Evolutionary conservation across 139 green algal species (phyloP), one percentile per base, ranked within the genome.

Genomic region (Raphidocelis subcapitata): DNA sequence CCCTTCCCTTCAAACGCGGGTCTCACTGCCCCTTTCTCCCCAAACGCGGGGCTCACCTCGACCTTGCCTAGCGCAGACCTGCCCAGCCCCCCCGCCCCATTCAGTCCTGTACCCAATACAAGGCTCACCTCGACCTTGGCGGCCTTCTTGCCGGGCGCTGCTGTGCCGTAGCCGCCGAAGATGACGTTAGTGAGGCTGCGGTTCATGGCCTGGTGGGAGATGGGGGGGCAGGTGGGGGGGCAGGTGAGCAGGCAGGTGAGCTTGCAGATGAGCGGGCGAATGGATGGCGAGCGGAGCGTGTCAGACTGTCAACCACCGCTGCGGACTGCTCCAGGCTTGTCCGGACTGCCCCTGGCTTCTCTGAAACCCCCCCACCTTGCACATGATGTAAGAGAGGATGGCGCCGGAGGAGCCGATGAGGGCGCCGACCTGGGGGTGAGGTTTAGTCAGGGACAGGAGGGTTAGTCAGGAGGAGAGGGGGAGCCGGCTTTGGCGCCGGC

Each of bases 381-480:
- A 96, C 93, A 97, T 97, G 83, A 96, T 94, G 79, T 90, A 95
- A 24, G 84, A 92, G 33, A 97, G 87, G 73, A 97, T 97, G 69
- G 90, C 90, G 12, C 93, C 93, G 24, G 83, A 92, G 49, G 84
- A 91, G 57, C 91, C 93, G 67, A 97, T 97, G 36, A 97, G 85
- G 23, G 93, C 91, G 37, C 93, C 93, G n/a, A n/a, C n/a, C n/a
- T n/a, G n/a, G n/a, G n/a, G n/a, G n/a, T n/a, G n/a, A n/a, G n/a
- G n/a, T n/a, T n/a, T n/a, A n/a, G n/a, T n/a, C n/a, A n/a, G n/a
- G n/a, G n/a, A n/a, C n/a, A n/a, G n/a, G n/a, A n/a, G n/a, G n/a
- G n/a, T n/a, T n/a, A n/a, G n/a, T n/a, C n/a, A n/a, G n/a, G n/a
- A n/a, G n/a, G n/a, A n/a, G n/a, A n/a, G n/a, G n/a, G n/a, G n/a